phyloP scores from a whole-genome alignment of 306 rosid species.

The Pterocarpus macrocarpus region DNA sequence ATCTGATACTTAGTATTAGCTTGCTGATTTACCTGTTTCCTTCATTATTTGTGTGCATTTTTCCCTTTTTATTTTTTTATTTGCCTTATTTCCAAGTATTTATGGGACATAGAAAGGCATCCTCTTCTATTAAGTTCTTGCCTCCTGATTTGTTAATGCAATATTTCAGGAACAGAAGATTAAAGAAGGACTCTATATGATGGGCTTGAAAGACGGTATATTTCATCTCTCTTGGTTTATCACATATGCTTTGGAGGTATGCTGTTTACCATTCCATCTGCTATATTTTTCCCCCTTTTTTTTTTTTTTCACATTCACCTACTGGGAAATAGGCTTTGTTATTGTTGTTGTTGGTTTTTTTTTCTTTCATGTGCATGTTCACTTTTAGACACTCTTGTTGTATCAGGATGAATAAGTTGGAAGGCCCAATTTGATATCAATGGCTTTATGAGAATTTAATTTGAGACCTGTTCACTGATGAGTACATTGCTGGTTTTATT shows the following conservation, averaged over 20 bases:
- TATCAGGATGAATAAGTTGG: constrained; percentile 16
- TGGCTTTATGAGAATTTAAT: constrained; percentile 24
- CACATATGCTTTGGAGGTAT: constrained; percentile 90
- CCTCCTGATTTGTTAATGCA: constrained; percentile 42
- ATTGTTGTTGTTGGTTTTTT: background rate
- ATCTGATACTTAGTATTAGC: constrained; percentile 34
- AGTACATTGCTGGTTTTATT: too few relatives aligned
- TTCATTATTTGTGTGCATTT: background rate
- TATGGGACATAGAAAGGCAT: constrained; percentile 9
- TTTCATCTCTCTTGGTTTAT: constrained; percentile 95
- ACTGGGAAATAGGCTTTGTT: too few relatives aligned
- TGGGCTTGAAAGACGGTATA: constrained; percentile 92
- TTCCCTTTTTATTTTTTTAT: constrained; percentile 4
- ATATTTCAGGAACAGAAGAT: constrained; percentile 90
- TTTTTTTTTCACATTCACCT: background rate
- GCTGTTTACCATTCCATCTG: constrained; percentile 27
- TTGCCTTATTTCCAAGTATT: constrained; percentile 9
- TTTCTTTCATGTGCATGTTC: background rate
- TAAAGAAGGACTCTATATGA: constrained; percentile 97
- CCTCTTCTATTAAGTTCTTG: constrained; percentile 38
- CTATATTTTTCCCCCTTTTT: constrained; percentile 17
- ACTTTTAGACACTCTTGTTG: background rate
- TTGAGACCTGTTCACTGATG: background rate
- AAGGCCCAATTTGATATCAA: background rate
- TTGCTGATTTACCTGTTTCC: constrained; percentile 44